Base-by-base conservation (phyloP, 192 early-diverging fungal genomes). In the Coemansia sp. region DNA sequence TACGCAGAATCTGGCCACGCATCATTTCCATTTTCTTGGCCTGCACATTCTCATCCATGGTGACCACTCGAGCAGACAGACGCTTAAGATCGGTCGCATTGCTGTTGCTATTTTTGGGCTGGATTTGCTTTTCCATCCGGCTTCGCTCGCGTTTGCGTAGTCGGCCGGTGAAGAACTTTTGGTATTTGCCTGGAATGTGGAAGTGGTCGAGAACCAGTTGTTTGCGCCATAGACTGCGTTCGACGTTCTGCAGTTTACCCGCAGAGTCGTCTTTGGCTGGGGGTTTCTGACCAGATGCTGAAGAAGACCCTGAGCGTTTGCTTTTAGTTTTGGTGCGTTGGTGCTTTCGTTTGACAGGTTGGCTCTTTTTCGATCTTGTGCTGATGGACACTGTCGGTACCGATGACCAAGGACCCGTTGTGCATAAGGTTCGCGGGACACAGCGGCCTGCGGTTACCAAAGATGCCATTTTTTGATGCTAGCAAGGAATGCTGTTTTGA, bases 151-250 rank as follows among this genome's bases (percentile, higher is more conserved):
- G 79, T 58, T 82, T 82, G 68, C 79, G 79, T 60, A 82, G 51
- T 4, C 71, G 66, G 10, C 79, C 79, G 11, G 74, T 82, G 59
- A 82, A 73, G 74, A 32, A 76, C 57, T 76, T 82, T 67, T 68
- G 69, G 70, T 62, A 76, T 55, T 73, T 82, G 45, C 73, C 73
- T 2, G 79, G 79, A 33, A 82, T 72, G 29, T 76, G 66, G 59
- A 67, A 82, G 54, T 82, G 31, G 58, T 82, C 68, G 12, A 76
- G 40, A 17, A 82, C 73, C 56, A 76, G 71, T 57, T 82, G 67
- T 30, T 76, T 76, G 48, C 71, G 67, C 64, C 67, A 61, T 7
- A 82, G 42, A 29, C 58, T 65, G 64, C 67, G 70, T 56, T 76
- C 63, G 38, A 73, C 38, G 5, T 64, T 62, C 31, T 76, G 45